Evolutionary conservation across 139 green algal species (phyloP).

Genomic region (Gonium pectorale): DNA sequence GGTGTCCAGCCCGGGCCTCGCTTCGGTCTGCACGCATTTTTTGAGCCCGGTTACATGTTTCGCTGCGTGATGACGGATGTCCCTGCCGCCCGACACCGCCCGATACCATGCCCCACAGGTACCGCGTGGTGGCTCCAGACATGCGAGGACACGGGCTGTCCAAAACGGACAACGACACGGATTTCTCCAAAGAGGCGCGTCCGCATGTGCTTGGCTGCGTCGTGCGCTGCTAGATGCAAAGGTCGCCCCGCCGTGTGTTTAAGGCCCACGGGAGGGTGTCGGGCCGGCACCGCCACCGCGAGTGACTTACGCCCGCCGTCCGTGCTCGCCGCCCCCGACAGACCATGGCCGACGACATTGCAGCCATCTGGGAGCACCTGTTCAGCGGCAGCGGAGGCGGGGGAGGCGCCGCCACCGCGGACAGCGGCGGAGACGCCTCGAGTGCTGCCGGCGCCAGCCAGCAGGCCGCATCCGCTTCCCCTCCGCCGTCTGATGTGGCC

Average conservation of each 20-base stretch:
- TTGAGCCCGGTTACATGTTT: no score
- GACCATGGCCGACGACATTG: slow-evolving; percentile 74
- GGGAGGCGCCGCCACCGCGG: slow-evolving; percentile 15
- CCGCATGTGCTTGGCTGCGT: no score
- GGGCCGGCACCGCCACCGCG: background rate
- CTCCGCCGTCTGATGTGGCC: background rate
- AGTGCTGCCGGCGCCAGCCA: no score
- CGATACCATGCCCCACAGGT: no score
- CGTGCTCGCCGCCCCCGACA: slow-evolving; percentile 32
- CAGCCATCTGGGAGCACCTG: slow-evolving; percentile 75
- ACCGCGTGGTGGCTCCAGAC: slow-evolving; percentile 82
- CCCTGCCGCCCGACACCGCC: no score
- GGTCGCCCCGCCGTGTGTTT: no score
- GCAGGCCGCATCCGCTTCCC: background rate
- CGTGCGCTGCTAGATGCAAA: background rate
- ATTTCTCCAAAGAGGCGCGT: slow-evolving; percentile 77
- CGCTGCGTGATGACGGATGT: no score
- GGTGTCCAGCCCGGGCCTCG: no score
- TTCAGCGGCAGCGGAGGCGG: slow-evolving; percentile 45
- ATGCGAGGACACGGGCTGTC: slow-evolving; percentile 84
- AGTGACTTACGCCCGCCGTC: background rate
- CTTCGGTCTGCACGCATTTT: no score
- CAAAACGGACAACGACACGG: slow-evolving; percentile 57
- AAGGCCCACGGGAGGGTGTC: no score
- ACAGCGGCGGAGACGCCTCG: background rate